phyloP scores from a whole-genome alignment of 257 asterid genomes.

The Plantago ovata region DNA sequence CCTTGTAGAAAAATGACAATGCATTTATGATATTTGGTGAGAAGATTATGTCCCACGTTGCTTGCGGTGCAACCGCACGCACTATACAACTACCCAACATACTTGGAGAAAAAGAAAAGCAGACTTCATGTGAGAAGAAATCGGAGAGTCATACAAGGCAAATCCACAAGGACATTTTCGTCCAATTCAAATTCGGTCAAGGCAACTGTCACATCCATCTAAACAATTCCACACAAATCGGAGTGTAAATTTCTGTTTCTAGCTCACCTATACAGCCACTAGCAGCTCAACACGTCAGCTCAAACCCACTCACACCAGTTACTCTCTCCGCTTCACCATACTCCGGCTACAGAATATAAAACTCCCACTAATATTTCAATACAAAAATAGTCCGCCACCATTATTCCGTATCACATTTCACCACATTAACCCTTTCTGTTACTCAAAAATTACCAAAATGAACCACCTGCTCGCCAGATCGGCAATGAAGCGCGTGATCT shows the following conservation, averaged over 20 bases:
- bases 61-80: slow-evolving; percentile 27
- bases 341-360: not conserved
- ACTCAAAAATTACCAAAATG: slow-evolving; percentile 36
- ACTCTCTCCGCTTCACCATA: slow-evolving; percentile 16
- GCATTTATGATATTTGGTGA: too few species aligned
- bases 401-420: not conserved
- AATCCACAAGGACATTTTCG: slow-evolving; percentile 5
- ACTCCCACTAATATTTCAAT: not conserved
- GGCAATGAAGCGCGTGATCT: slow-evolving; percentile 41
- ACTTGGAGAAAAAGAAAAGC: slow-evolving; percentile 34
- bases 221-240: not conserved
- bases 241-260: not conserved
- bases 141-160: slow-evolving; percentile 12
- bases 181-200: not conserved
- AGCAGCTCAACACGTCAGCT: too few species aligned
- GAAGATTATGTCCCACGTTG: slow-evolving; percentile 4
- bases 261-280: too few species aligned
- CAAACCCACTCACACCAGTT: slow-evolving; percentile 12
- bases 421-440: not conserved
- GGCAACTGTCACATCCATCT: not conserved
- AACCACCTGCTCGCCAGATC: slow-evolving; percentile 36
- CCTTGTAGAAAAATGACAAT: too few species aligned
- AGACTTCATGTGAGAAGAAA: not conserved
- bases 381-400: not conserved
- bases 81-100: slow-evolving; percentile 5